Evolutionary conservation across 306 rosid species (phyloP), one percentile per base, ranked within the genome.

Genomic region (Gillenia trifoliata): DNA sequence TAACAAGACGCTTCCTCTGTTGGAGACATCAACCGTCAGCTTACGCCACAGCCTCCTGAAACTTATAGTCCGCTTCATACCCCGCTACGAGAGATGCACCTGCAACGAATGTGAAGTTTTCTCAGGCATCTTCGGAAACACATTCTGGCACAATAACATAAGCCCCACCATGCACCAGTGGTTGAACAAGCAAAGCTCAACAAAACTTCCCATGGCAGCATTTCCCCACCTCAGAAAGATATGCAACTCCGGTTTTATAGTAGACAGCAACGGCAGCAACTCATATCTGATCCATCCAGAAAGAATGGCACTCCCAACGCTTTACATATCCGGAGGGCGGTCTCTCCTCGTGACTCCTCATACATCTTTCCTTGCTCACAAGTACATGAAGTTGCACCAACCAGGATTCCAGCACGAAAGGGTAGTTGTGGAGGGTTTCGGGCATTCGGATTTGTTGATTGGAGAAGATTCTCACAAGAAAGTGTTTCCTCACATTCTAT

Each of bases 371-470:
- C 75, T 81, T 7, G 81, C 81, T n/a, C 75, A 72, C 49, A 81
- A 77, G 29, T 77, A 81, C 75, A 77, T 81, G 85, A 81, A 77
- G 81, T 25, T 81, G 71, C 79, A 77, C 72, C 85, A 77, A 19
- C 81, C 85, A 8, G 55, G 73, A 2, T 81, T 81, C 34, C 52
- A 78, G 23, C 79, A 61, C 55, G 78, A 77, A 72, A 72, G 79
- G 65, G 76, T 77, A 15, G 85, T 77, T 38, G 81, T 77, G 56
- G 79, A 77, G 41, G 79, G 85, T 25, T 81, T 77, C n/a, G 82
- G 79, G 56, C 85, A 81, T 81, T 77, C 73, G 0, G 85, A 77
- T 70, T 34, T 81, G 13, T 73, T 81, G 81, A 81, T 81, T 28
- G 85, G 85, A 38, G 82, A 81, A 34, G 73, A 77, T 50, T 77